These are phyloP conservation scores for Ophioceras dolichostomum DNA, from an alignment of 2,329 filamentous ascomycete species.

Conservation along the genomic window DNA sequence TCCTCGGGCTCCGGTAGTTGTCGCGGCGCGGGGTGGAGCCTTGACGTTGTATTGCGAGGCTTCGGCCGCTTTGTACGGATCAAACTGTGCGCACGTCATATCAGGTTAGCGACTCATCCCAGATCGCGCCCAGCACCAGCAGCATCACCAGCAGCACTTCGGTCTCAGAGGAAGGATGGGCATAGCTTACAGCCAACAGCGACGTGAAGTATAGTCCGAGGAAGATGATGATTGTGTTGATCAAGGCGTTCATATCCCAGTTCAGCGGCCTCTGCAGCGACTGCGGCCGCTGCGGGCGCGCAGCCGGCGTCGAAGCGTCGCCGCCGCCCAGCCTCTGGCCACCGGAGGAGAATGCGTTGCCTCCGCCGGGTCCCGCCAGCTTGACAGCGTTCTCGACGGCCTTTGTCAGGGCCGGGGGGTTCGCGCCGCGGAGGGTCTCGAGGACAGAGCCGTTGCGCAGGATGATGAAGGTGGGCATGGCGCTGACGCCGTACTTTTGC, in stretches of 20 bases:
- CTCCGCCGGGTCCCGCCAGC: conserved; percentile 30
- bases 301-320: conserved; percentile 3
- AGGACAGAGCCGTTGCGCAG: conserved; percentile 64
- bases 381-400: conserved; percentile 62
- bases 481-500: conserved; percentile 64
- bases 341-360: conserved; percentile 37
- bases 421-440: conserved; percentile 70
- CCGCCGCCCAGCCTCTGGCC: conserved; percentile 45
- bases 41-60: conserved; percentile 45
- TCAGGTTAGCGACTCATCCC: neutral
- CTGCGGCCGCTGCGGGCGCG: conserved; percentile 6
- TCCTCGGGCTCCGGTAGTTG: conserved; percentile 6
- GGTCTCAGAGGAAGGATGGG: neutral
- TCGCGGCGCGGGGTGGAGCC: conserved; percentile 18
- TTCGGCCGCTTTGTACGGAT: conserved; percentile 49
- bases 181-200: conserved; percentile 42
- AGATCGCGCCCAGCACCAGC: too few species aligned
- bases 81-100: conserved; percentile 30
- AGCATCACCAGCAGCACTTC: neutral
- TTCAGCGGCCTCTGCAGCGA: conserved; percentile 6
- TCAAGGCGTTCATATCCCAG: conserved; percentile 26
- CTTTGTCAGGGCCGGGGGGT: conserved; percentile 60
- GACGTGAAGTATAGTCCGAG: conserved; percentile 50
- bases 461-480: conserved; percentile 92
- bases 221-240: conserved; percentile 40